These are phyloP conservation scores for Biancaea sappan DNA, from an alignment of 306 rosid species.

Conservation along the genomic window DNA sequence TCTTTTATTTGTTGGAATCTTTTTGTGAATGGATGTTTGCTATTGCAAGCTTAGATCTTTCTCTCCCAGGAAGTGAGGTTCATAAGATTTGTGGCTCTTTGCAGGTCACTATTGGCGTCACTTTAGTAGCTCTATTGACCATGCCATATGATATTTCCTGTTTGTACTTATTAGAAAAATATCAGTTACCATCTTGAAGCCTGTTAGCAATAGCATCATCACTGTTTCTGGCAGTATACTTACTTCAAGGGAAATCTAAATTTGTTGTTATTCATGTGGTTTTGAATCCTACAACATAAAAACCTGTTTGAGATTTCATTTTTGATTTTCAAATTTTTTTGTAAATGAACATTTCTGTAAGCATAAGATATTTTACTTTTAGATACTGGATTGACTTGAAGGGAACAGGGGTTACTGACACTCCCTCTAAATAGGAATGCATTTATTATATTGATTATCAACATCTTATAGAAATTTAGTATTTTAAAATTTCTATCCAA, in stretches of 20 bases:
- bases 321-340: not conserved
- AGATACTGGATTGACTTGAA: not conserved
- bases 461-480: not conserved
- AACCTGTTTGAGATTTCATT: conserved; percentile 9
- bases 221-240: not conserved
- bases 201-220: conserved; percentile 7
- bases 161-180: not conserved
- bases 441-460: not conserved
- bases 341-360: too few relatives aligned
- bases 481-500: conserved; percentile 14
- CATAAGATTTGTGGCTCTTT: conserved; percentile 15
- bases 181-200: not conserved
- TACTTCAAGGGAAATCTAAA: not conserved
- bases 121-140: conserved; percentile 12
- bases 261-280: conserved; percentile 17
- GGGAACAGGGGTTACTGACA: conserved; percentile 4
- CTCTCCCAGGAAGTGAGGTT: not conserved
- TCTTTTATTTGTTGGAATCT: not conserved
- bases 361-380: conserved; percentile 11
- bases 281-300: not conserved
- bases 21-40: not conserved
- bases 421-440: not conserved
- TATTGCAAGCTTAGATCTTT: conserved; percentile 11
- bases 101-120: not conserved
- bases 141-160: not conserved